Conservation (phyloP, 2,329 filamentous ascomycete genomes). For the Ophiocordyceps camponoti-floridani region DNA sequence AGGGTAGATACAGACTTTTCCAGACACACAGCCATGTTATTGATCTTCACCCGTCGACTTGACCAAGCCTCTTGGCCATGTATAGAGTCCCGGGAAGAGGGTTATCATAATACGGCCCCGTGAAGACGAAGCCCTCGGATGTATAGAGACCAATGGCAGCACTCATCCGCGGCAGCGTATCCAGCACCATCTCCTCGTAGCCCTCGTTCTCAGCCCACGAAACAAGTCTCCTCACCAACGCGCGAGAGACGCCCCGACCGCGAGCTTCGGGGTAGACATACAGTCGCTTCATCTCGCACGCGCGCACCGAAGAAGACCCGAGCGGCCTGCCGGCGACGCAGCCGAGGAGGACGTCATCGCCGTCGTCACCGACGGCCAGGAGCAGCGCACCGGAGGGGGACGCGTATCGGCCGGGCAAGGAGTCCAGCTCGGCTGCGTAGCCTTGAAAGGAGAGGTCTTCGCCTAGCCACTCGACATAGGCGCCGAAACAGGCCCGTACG, state of each 20-base stretch:
- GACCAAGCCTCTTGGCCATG: conserved; percentile 3
- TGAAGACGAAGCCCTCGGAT: conserved; percentile 8
- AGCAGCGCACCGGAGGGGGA: conserved; percentile 6
- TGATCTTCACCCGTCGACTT: too few species aligned
- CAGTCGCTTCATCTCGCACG: conserved; percentile 10
- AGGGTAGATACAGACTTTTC: too few species aligned
- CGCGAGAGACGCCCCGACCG: conserved; percentile 7
- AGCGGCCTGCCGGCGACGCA: conserved; percentile 10
- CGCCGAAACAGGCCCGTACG: conserved; percentile 7
- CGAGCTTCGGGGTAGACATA: conserved; percentile 11
- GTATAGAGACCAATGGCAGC: conserved; percentile 9
- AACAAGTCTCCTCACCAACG: conserved; percentile 6
- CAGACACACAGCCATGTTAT: too few species aligned
- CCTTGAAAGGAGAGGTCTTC: conserved; percentile 11
- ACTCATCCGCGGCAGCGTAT: conserved; percentile 8
- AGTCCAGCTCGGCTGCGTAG: conserved; percentile 7
- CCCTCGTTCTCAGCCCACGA: conserved; percentile 3
- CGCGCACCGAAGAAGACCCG: conserved; percentile 1
- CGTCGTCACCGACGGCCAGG: conserved; percentile 6
- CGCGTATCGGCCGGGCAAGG: conserved; percentile 10
- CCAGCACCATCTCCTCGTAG: conserved; percentile 9
- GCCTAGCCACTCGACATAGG: conserved; percentile 10
- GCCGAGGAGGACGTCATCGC: conserved; percentile 5
- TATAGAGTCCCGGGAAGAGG: conserved; percentile 7
- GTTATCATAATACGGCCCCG: conserved; percentile 7